Base-by-base conservation (phyloP, 179 eudicot genomes). In the Carnegiea gigantea region DNA sequence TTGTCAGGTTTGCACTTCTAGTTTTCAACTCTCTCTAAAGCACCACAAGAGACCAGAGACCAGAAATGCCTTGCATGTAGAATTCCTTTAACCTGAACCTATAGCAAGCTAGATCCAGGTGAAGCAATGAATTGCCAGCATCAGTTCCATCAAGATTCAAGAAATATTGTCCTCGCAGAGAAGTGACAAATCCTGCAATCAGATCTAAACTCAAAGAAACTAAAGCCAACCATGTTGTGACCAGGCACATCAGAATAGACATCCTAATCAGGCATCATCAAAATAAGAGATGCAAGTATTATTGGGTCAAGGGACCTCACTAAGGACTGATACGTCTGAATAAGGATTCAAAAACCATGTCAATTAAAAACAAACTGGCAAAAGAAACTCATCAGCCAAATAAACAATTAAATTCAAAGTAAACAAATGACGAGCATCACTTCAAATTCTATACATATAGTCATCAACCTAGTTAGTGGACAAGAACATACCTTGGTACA, bases 401-500 rank as follows among this genome's bases (percentile, higher is more conserved):
- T 13, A 14, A 48, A 65, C 38, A 76, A 48, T 13, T 12, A 23
- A 23, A 75, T 9, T 20, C 36, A 59, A 15, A 48, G 18, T 28
- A 67, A 10, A 48, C n/a, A 23, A 46, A 40, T 5, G 64, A n/a
- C 46, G 67, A 59, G 5, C 65, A 75, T 48, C 33, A 36, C 3
- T 6, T 70, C 44, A 36, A 33, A 70, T 70, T 30, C 46, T 36
- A 15, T 36, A 76, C 24, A 76, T 38, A 77, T 46, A 23, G 11
- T 9, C 24, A 70, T 28, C 5, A 76, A 48, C 60, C 23, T 17
- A 33, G 21, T 26, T 54, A 49, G n/a, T 10, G 23, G 21, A 62
- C 48, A 18, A 62, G 65, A 77, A 62, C 49, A 65, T 92, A 94
- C 99, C 98, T 90, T 92, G 75, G 98, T 88, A 81, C 99, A 95